Conservation (phyloP, 2,329 filamentous ascomycete species). For the Cercospora brassicicola region DNA sequence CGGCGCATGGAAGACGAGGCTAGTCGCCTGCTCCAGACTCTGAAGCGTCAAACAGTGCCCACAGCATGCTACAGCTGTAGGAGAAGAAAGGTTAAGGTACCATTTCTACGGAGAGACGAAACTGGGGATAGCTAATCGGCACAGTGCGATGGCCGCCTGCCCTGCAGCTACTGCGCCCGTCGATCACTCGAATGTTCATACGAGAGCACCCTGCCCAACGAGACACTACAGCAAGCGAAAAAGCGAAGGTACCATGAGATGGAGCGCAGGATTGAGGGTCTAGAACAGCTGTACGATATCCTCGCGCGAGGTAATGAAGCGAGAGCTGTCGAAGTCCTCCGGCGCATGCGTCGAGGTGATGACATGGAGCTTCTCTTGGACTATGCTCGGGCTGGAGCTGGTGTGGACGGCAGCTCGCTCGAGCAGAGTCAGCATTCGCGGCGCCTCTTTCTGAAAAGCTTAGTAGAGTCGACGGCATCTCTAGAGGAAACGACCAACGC, state of each 20-base stretch:
- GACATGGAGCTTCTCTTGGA: constrained; percentile 1
- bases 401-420: background rate
- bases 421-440: background rate
- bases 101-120: background rate
- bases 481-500: background rate
- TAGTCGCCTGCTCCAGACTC: constrained; percentile 7
- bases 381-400: background rate
- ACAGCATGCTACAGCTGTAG: constrained; percentile 11
- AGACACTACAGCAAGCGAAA: constrained; percentile 9
- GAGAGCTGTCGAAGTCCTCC: background rate
- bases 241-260: constrained; percentile 5
- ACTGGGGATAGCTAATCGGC: background rate
- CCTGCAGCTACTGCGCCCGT: constrained; percentile 11
- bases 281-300: constrained; percentile 2
- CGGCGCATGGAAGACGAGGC: background rate
- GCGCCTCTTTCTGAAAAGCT: background rate
- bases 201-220: constrained; percentile 6
- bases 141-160: constrained; percentile 7
- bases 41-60: constrained; percentile 12
- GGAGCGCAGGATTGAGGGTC: background rate
- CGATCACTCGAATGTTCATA: constrained; percentile 4
- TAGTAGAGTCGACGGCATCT: constrained; percentile 6
- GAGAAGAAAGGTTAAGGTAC: constrained; percentile 10
- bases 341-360: constrained; percentile 9
- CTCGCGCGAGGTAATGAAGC: constrained; percentile 5